Base-by-base conservation (phyloP, 345 rosid genomes). In the Populus deltoides region DNA sequence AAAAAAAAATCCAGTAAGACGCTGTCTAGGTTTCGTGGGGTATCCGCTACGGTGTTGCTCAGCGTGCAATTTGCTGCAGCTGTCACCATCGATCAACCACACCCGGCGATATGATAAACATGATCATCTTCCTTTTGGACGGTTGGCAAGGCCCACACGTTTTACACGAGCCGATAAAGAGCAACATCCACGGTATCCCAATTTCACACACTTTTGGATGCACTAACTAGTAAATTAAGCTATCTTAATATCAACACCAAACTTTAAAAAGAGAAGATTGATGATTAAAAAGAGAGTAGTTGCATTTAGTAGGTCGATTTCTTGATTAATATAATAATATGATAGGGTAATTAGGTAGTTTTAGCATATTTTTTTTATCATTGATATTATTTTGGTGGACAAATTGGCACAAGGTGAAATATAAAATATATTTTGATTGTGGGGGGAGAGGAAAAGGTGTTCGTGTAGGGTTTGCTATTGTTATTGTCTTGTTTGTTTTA, bases 1-100 rank as follows among this genome's bases (percentile, higher is more conserved):
- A 33, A 3, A 33, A 5, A 70, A 24, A n/a, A 74, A 62, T 79
- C 75, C 55, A 22, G 77, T 80, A 78, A 33, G 77, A 78, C 81
- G 72, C 59, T 77, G 73, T 79, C 59, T 66, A 79, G 71, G 51
- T 84, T 81, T 47, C 85, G 88, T 87, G 76, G 75, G 76, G 81
- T 71, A 78, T 80, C 81, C 80, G 82, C 77, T 59, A 79, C 78
- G 61, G 7, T 31, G 79, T 55, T 17, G 36, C 49, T 65, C 76
- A 70, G 61, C 74, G 74, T 65, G 76, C 39, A 73, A 73, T 49
- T 53, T 62, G 73, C 76, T 69, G 25, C 16, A 6, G 55, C 29
- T 70, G 84, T 85, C 87, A 36, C 75, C 33, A 8, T 80, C 80
- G 7, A 5, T 77, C 86, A 81, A 81, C 84, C 57, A 74, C 5